Evolutionary conservation across 2,329 filamentous ascomycete species (phyloP), one percentile per base, ranked within the genome.

Genomic region (Penicillium sp.): DNA sequence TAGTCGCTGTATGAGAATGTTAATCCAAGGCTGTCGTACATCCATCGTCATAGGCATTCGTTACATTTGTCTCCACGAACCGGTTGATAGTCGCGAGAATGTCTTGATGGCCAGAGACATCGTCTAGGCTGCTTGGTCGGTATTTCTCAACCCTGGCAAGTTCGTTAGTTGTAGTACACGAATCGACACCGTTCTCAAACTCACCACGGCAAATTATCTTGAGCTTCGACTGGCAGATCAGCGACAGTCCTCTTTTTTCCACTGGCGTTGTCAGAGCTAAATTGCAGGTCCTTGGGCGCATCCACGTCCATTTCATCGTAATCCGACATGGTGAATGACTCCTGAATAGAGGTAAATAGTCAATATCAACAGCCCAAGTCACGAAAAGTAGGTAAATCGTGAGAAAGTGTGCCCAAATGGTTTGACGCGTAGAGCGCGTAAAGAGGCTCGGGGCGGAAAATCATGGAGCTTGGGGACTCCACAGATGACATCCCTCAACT

Each of bases 71-170:
- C 70, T 97, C 92, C 70, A 99, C 85, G 68, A 99, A 99, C 72
- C 92, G 94, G 81, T 97, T 97, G 78, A 99, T 96, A 2, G 94
- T 99, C 5, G 92, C 87, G 60, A 99, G 86, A 68, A 99, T 97
- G 75, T 99, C 94, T 70, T 97, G 89, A 74, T 99, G 94, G 21
- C 94, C 94, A 3, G 91, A 96, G 55, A 99, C 94, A 74, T 99
- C 94, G 64, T 88, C 85, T 44, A 99, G 84, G 2, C 89, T 91
- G 58, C 87, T 86, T 18, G 94, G 94, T 50, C 94, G 86, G 76
- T 97, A 99, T 70, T 99, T 99, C 72, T 99, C 94, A 9, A 99
- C 91, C 92, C 89, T 91, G 57, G 2, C 12, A 44, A 45, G 56
- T 52, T 8, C 4, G 60, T 65, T 48, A 63, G 49, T 57, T 46